phyloP scores from a whole-genome alignment of 192 early-diverging fungal genomes.

The Geranomyces variabilis region DNA sequence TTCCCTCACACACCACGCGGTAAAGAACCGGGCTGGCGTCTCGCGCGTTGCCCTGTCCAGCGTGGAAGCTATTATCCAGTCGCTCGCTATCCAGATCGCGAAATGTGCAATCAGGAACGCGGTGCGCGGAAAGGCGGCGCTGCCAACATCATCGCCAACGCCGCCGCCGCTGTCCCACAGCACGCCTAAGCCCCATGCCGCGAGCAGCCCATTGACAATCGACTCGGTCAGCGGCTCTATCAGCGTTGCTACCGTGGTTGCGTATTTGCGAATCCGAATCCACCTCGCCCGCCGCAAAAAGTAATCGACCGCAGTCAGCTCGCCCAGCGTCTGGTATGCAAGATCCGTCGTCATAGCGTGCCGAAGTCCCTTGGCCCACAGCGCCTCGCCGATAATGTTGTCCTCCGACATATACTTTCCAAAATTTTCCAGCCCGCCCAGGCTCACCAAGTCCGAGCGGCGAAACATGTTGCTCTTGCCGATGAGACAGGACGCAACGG shows the following conservation, averaged over 20 bases:
- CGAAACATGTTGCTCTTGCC: slow-evolving; percentile 96
- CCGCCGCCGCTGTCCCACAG: slow-evolving; percentile 12
- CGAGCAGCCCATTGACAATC: slow-evolving; percentile 72
- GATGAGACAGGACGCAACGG: slow-evolving; percentile 84
- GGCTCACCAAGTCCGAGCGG: slow-evolving; percentile 74
- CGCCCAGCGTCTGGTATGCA: slow-evolving; percentile 83
- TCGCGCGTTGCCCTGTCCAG: slow-evolving; percentile 40
- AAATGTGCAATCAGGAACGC: slow-evolving; percentile 58
- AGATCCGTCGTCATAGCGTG: slow-evolving; percentile 89
- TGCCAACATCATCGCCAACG: slow-evolving; percentile 54
- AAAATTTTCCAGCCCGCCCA: slow-evolving; percentile 83
- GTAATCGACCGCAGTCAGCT: slow-evolving; percentile 76
- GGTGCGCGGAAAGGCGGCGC: neutral
- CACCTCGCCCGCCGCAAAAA: slow-evolving; percentile 85
- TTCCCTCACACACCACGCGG: slow-evolving; percentile 85
- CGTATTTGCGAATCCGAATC: slow-evolving; percentile 93
- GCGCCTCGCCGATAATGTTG: slow-evolving; percentile 86
- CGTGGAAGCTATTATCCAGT: slow-evolving; percentile 52
- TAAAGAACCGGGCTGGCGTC: slow-evolving; percentile 51
- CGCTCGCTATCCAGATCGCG: slow-evolving; percentile 61
- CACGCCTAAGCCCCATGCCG: slow-evolving; percentile 63
- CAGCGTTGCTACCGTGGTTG: slow-evolving; percentile 84
- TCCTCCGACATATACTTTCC: slow-evolving; percentile 94
- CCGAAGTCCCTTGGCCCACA: slow-evolving; percentile 76
- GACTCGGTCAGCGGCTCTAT: slow-evolving; percentile 94